Base-by-base conservation (phyloP, 768 basidiomycete species). In the Agaricus subrufescens region DNA sequence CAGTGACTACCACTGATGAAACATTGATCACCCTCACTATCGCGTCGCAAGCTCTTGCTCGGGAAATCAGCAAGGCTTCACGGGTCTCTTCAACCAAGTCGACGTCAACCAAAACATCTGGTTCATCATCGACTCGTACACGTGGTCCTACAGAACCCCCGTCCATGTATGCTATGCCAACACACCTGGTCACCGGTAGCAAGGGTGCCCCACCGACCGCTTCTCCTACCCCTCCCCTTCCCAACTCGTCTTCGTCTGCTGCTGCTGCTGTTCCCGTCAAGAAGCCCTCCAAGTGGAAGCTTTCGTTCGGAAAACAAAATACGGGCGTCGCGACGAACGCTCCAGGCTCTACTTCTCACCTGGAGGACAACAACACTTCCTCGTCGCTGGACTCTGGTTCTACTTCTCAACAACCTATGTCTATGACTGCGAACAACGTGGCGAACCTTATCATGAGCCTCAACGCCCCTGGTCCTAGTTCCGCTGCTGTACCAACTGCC, bases 211-310 rank as follows among this genome's bases (percentile, higher is more conserved):
- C 63, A 0, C 19, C 55, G 15, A 14, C 43, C 26, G 23, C 47
- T 23, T 25, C 57, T n/a, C 57, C 67, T 23, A 57, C 67, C 34
- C 51, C 65, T 23, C 59, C 58, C 15, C 54, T 66, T 40, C 63
- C 61, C 60, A 37, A 59, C 40, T 44, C 63, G 25, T 62, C 63
- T 19, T 48, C 63, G 43, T 60, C 67, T 45, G 50, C 63, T 5
- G 31, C 63, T 26, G 56, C 71, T 0, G 58, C 74, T 11, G 59
- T 69, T 6, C 72, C 82, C 26, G 74, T 79, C 55, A 93, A 91
- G 77, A 93, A 93, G 75, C 76, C 88, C 52, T 91, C 87, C n/a
- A 91, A 85, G 65, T 87, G 93, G 90, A 90, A 87, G 71, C 76
- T 90, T 63, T 76, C 84, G 62, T 88, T 92, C 69, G 77, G 89